Evolutionary conservation across 2,329 filamentous ascomycete genomes (phyloP).

Genomic region (Sporothrix phasma): DNA sequence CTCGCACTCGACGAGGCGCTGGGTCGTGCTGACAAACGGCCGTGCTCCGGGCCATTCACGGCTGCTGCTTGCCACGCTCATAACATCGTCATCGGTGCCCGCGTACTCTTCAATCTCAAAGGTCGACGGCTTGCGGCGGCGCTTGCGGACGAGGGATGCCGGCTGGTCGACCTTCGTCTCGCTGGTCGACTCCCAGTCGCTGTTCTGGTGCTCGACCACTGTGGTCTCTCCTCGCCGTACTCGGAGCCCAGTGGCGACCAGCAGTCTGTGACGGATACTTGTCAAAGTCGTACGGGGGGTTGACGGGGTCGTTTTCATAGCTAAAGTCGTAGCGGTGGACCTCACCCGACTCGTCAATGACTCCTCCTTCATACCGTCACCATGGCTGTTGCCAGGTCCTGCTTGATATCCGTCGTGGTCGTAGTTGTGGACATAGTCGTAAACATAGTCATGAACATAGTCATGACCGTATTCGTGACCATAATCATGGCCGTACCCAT

Average conservation of each 20-base stretch:
- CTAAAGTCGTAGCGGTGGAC: neutral
- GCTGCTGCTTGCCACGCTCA: neutral
- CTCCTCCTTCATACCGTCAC: too few relatives aligned
- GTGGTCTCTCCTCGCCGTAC: neutral
- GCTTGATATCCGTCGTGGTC: neutral
- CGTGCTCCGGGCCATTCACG: neutral
- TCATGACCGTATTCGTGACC: too few relatives aligned
- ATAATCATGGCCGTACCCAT: too few relatives aligned
- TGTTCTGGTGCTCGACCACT: too few relatives aligned
- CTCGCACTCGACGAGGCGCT: constrained; percentile 12
- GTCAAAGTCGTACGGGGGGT: constrained; percentile 16
- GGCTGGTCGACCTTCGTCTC: neutral
- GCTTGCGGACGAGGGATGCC: neutral
- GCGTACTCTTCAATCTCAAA: constrained; percentile 15
- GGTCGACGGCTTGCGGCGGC: neutral
- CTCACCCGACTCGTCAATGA: neutral
- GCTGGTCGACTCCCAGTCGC: too few relatives aligned
- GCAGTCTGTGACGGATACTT: constrained; percentile 9
- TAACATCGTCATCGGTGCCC: neutral
- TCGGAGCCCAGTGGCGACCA: neutral
- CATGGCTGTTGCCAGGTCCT: neutral
- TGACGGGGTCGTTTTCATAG: neutral
- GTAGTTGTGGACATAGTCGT: too few relatives aligned
- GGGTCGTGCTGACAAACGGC: neutral
- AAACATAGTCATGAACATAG: too few relatives aligned